These are phyloP conservation scores for Boletus sp. DNA, from an alignment of 768 basidiomycete genomes.

Conservation along the genomic window DNA sequence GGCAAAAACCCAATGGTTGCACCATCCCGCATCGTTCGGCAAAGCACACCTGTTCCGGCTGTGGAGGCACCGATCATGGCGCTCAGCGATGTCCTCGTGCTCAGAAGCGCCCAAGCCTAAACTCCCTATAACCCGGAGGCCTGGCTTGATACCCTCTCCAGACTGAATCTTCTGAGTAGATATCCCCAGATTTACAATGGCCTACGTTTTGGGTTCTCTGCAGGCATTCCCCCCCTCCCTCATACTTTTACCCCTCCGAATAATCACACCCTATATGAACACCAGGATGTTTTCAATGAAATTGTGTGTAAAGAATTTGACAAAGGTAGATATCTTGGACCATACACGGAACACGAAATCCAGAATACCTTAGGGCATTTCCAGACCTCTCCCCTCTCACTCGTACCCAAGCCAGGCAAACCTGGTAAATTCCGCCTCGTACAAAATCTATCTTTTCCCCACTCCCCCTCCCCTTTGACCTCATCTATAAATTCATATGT, in stretches of 20 bases:
- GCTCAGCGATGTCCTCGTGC: neutral
- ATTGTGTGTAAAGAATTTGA: neutral
- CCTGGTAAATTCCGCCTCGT: neutral
- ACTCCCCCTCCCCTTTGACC: no score
- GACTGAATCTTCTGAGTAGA: neutral
- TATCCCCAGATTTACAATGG: neutral
- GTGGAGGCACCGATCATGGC: accelerated
- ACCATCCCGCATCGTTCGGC: no score
- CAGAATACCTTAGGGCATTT: neutral
- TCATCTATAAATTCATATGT: no score
- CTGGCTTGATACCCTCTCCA: accelerated
- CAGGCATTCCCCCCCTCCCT: neutral
- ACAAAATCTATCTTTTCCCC: no score
- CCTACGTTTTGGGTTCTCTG: accelerated
- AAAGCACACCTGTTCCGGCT: no score
- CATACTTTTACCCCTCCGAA: accelerated
- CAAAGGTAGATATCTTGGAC: neutral
- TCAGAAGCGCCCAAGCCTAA: no score
- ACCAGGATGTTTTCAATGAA: neutral
- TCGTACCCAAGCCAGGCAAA: no score
- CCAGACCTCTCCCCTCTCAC: no score
- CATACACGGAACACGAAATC: no score
- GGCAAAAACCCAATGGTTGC: neutral
- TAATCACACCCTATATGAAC: neutral
- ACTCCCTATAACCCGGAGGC: accelerated